A percentile compares a stretch with the other conserved stretches of the same genome.
These are phyloP conservation scores for Phytophthora boehmeriae DNA, from an alignment of 352 stramenopile genomes.

Conservation along the genomic window DNA sequence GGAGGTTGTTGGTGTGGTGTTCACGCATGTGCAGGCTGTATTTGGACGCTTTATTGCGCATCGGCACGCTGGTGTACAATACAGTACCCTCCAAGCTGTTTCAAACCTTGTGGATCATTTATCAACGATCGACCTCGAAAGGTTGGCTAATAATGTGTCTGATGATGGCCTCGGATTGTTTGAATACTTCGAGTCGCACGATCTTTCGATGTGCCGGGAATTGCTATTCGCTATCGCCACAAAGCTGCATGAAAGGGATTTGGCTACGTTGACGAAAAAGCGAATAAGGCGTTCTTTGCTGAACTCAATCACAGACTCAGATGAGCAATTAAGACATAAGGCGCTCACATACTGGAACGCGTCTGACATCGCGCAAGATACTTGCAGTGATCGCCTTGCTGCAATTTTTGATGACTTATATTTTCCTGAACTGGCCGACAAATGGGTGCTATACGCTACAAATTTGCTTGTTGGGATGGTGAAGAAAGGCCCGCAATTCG, in stretches of 20 bases:
- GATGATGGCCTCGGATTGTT: conserved; percentile 52
- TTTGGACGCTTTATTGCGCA: conserved; percentile 61
- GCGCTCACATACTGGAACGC: conserved; percentile 56
- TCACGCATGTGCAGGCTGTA: conserved; percentile 53
- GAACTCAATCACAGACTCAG: conserved; percentile 52
- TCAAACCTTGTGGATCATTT: conserved; percentile 44
- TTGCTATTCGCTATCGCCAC: conserved; percentile 51
- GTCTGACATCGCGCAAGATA: conserved; percentile 32
- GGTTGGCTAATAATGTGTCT: conserved; percentile 29
- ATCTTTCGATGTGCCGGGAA: conserved; percentile 40
- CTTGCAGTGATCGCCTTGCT: conserved; percentile 51
- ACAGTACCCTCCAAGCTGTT: conserved; percentile 48
- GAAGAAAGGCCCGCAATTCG: conserved; percentile 29
- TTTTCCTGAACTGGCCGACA: conserved; percentile 47
- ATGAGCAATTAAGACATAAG: conserved; percentile 44
- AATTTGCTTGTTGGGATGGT: conserved; percentile 59
- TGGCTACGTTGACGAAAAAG: conserved; percentile 19
- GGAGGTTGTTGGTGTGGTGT: conserved; percentile 42
- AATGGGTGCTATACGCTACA: conserved; percentile 74
- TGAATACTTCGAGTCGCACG: conserved; percentile 38
- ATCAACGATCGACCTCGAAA: conserved; percentile 22
- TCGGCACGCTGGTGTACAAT: conserved; percentile 54
- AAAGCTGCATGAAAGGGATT: conserved; percentile 38
- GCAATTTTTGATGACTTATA: conserved; percentile 62
- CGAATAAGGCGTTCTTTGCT: conserved; percentile 47